A percentile compares a stretch with the other conserved stretches of the same genome.
Evolutionary conservation across 106 monocot species (phyloP).

Genomic region (Narthecium ossifragum): DNA sequence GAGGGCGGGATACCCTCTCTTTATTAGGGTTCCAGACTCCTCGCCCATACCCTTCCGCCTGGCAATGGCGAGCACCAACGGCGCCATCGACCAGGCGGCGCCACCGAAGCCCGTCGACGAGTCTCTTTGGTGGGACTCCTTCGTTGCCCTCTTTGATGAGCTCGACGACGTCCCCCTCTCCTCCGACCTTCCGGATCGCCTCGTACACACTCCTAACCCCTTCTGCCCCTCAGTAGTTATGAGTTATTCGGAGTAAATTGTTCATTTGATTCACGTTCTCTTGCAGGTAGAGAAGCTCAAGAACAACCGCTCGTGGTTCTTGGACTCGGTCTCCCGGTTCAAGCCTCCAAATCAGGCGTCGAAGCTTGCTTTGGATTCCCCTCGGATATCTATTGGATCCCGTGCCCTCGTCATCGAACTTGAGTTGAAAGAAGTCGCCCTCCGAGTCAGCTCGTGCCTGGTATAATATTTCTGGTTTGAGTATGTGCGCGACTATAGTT

Average conservation of each 20-base stretch:
- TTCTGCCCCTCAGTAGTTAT: not conserved
- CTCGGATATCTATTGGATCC: slow-evolving; percentile 41
- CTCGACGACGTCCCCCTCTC: slow-evolving; percentile 46
- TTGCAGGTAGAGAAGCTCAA: slow-evolving; percentile 56
- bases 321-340: slow-evolving; percentile 49
- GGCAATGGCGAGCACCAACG: slow-evolving; percentile 21
- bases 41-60: not conserved
- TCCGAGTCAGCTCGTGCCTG: slow-evolving; percentile 53
- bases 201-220: slow-evolving; percentile 18
- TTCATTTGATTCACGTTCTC: not conserved
- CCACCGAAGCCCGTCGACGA: slow-evolving; percentile 33
- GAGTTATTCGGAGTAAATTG: not conserved
- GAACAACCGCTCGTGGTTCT: slow-evolving; percentile 66
- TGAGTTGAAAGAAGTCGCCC: slow-evolving; percentile 54
- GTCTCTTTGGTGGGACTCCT: slow-evolving; percentile 81
- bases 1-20: slow-evolving; percentile 5
- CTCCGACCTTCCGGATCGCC: slow-evolving; percentile 29
- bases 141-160: slow-evolving; percentile 64
- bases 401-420: slow-evolving; percentile 33
- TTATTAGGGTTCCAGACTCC: not conserved
- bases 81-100: slow-evolving; percentile 15
- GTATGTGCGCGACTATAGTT: no score
- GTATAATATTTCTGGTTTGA: no score
- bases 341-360: slow-evolving; percentile 51
- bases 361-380: slow-evolving; percentile 50